phyloP scores from a whole-genome alignment of 1,284 basidiomycete genomes.

The Anthracocystis setariae region DNA sequence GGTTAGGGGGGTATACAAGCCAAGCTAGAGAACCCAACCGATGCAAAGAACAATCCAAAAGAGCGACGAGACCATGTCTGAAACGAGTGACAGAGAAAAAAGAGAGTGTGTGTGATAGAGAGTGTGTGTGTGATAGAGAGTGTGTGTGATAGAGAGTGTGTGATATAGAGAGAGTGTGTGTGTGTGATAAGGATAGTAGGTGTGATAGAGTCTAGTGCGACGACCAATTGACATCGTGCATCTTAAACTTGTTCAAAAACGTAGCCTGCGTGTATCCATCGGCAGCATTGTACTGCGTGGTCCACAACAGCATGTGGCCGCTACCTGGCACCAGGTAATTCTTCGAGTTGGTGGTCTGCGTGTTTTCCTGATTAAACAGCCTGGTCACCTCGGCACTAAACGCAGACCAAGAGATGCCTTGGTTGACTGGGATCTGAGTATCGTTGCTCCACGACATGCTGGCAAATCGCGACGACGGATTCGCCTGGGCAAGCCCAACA shows the following conservation, averaged over 20 bases:
- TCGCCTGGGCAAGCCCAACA: constrained; percentile 30
- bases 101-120: too few relatives aligned
- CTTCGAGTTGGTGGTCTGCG: constrained; percentile 19
- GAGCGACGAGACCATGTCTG: too few relatives aligned
- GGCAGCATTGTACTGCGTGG: constrained; percentile 21
- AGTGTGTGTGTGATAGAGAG: too few relatives aligned
- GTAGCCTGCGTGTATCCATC: constrained; percentile 23
- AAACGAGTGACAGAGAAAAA: too few relatives aligned
- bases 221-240: constrained; percentile 22
- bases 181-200: too few relatives aligned
- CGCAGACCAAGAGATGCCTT: constrained; percentile 14
- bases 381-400: constrained; percentile 14
- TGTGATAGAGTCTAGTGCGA: constrained; percentile 20
- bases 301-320: constrained; percentile 18
- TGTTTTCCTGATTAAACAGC: constrained; percentile 18
- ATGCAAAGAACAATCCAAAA: too few relatives aligned
- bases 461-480: constrained; percentile 22
- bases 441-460: constrained; percentile 32
- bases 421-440: constrained; percentile 25
- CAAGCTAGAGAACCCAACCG: too few relatives aligned
- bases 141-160: too few relatives aligned
- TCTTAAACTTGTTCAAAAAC: constrained; percentile 40
- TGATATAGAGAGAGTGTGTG: not conserved
- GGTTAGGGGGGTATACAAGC: too few relatives aligned
- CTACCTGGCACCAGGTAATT: constrained; percentile 24